phyloP scores from a whole-genome alignment of 331 rosid genomes.

The Saraca asoca region DNA sequence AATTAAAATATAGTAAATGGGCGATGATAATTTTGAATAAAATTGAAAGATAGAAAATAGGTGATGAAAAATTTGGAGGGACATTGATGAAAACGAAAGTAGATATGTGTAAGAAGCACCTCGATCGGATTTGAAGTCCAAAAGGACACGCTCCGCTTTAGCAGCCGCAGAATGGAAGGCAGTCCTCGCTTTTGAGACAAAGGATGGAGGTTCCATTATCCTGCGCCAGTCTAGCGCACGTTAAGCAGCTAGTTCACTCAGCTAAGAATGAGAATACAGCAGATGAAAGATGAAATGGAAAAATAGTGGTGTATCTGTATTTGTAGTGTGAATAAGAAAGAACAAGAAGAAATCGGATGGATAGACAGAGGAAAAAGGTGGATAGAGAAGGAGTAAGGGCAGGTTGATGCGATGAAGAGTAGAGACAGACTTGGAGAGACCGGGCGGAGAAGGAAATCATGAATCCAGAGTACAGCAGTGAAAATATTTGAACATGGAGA shows the following conservation, averaged over 20 bases:
- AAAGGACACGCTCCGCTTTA: constrained; percentile 90
- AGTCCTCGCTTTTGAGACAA: constrained; percentile 89
- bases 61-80: not conserved
- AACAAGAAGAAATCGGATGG: too few relatives aligned
- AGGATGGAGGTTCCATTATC: constrained; percentile 78
- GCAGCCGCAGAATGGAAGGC: constrained; percentile 99
- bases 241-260: constrained; percentile 10
- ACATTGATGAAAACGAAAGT: not conserved
- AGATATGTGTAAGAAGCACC: constrained; percentile 46
- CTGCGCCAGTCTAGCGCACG: constrained; percentile 41
- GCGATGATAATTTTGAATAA: constrained; percentile 4
- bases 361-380: too few relatives aligned
- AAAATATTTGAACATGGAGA: too few relatives aligned
- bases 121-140: constrained; percentile 85
- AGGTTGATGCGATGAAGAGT: too few relatives aligned
- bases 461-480: too few relatives aligned
- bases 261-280: not conserved
- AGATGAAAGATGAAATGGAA: not conserved
- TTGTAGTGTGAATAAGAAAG: too few relatives aligned
- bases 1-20: constrained; percentile 35
- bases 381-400: too few relatives aligned
- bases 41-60: not conserved
- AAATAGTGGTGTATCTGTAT: too few relatives aligned
- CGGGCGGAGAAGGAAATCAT: too few relatives aligned
- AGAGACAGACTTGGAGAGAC: too few relatives aligned